phyloP scores from a whole-genome alignment of 257 asterid species.

The Solanum bukasovii region DNA sequence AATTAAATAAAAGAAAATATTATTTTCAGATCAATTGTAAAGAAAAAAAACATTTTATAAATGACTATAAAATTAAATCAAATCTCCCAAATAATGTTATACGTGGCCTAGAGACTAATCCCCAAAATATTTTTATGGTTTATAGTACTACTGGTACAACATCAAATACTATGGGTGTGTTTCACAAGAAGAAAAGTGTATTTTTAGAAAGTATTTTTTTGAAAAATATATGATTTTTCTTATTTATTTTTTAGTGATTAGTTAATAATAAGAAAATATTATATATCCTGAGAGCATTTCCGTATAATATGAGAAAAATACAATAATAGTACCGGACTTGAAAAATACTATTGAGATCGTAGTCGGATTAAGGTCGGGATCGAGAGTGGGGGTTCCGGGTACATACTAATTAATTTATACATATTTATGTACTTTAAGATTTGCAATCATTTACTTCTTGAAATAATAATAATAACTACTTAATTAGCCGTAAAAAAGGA shows the following conservation, averaged over 20 bases:
- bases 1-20: too few species aligned
- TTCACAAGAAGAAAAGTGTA: background rate
- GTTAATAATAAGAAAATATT: too few species aligned
- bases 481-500: background rate
- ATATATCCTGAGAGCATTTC: too few species aligned
- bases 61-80: too few species aligned
- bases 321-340: background rate
- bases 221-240: too few species aligned
- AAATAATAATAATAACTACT: background rate
- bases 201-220: too few species aligned
- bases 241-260: background rate
- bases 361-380: background rate
- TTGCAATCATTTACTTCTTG: background rate
- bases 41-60: background rate
- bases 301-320: too few species aligned
- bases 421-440: background rate
- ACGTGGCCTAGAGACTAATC: background rate
- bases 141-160: too few species aligned
- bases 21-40: background rate
- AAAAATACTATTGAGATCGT: background rate
- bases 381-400: background rate
- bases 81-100: background rate
- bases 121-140: background rate
- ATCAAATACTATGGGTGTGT: background rate
- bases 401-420: background rate